These are phyloP conservation scores for Plasmodium adleri DNA, from an alignment of 169 alveolate genomes.

Conservation along the genomic window DNA sequence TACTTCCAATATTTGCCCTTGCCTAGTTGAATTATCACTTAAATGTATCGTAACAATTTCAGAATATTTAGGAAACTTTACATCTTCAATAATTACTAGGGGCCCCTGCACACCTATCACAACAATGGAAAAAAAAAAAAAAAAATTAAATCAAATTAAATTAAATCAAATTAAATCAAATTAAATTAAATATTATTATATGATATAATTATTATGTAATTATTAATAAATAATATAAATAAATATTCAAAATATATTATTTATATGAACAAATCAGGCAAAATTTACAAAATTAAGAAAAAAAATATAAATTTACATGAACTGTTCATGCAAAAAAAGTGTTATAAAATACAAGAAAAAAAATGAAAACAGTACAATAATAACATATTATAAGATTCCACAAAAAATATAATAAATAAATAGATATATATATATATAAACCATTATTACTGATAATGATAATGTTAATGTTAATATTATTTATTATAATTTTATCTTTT, in stretches of 20 bases:
- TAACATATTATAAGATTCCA: background rate
- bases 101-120: constrained; percentile 97
- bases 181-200: background rate
- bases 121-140: background rate
- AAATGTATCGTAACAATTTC: constrained; percentile 98
- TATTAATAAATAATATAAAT: too few relatives aligned
- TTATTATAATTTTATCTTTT: background rate
- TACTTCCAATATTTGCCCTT: constrained; percentile 99
- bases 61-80: constrained; percentile 98
- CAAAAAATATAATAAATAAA: background rate
- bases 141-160: background rate
- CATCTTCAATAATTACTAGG: constrained; percentile 98
- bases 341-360: too few relatives aligned
- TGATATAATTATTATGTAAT: background rate
- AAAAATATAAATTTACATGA: too few relatives aligned
- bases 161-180: background rate
- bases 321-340: too few relatives aligned
- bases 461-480: background rate
- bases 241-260: too few relatives aligned
- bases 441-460: background rate
- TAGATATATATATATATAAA: background rate
- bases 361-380: too few relatives aligned
- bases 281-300: too few relatives aligned
- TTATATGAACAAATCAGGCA: too few relatives aligned
- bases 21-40: constrained; percentile 98